A percentile compares a stretch with the other conserved stretches of the same genome.
Conservation (phyloP, 495 filamentous ascomycete species). For the Elasticomyces elasticus region DNA sequence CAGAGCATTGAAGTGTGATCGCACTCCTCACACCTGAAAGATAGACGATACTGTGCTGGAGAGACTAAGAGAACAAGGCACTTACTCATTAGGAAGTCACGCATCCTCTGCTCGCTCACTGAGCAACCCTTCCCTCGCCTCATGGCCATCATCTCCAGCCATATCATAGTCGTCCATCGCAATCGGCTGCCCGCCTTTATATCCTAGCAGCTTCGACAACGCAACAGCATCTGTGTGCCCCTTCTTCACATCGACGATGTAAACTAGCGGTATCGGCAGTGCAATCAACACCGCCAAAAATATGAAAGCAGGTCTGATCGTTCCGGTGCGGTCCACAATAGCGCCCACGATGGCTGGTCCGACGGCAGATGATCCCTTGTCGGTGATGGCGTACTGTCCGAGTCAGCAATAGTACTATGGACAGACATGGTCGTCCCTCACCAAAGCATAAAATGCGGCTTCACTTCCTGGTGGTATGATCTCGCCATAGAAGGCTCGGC, state of each 20-base stretch:
- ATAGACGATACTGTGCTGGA: no score
- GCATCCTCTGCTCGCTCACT: no score
- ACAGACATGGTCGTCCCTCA: no score
- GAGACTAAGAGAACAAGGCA: no score
- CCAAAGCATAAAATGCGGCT: slow-evolving; percentile 29
- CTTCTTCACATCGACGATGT: slow-evolving; percentile 24
- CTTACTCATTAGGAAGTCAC: no score
- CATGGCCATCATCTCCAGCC: no score
- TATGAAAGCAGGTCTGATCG: slow-evolving; percentile 27
- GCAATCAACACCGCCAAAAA: slow-evolving; percentile 27
- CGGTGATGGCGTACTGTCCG: slow-evolving; percentile 30
- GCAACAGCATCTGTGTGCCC: slow-evolving; percentile 22
- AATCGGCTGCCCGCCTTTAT: not conserved
- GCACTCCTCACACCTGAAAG: no score
- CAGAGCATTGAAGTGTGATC: no score
- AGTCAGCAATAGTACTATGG: no score
- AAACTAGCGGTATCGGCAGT: slow-evolving; percentile 24
- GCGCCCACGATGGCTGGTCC: slow-evolving; percentile 27
- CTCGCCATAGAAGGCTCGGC: slow-evolving; percentile 23
- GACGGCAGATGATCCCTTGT: slow-evolving; percentile 27
- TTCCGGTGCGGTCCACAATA: slow-evolving; percentile 26
- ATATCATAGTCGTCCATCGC: slow-evolving; percentile 3
- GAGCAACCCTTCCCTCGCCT: no score
- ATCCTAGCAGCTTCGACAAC: slow-evolving; percentile 8
- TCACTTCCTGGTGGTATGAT: slow-evolving; percentile 30